phyloP scores from a whole-genome alignment of 2,329 filamentous ascomycete genomes.

The Ophiostoma angusticollis region DNA sequence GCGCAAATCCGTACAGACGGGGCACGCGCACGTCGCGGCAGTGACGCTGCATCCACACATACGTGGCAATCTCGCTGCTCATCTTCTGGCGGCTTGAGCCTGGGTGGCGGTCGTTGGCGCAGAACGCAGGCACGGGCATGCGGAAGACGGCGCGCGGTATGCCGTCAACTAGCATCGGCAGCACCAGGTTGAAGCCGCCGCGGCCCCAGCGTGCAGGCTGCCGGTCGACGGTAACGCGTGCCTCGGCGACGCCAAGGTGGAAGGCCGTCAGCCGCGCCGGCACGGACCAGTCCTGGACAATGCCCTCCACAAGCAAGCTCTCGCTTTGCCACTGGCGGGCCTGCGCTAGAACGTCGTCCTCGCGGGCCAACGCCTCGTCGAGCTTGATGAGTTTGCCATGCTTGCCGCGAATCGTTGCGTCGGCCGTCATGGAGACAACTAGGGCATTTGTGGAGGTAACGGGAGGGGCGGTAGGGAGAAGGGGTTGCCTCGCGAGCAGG shows the following conservation, averaged over 20 bases:
- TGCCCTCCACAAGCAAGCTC: background rate
- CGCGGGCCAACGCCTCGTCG: background rate
- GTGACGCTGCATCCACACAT: conserved; percentile 26
- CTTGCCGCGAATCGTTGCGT: background rate
- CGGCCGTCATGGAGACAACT: too few species aligned
- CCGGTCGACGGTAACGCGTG: too few species aligned
- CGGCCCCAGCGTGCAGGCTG: too few species aligned
- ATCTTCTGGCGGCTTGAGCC: conserved; percentile 26
- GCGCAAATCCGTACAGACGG: conserved; percentile 16
- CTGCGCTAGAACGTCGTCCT: background rate
- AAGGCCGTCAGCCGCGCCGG: background rate
- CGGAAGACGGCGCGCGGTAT: conserved; percentile 6
- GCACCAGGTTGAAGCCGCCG: too few species aligned
- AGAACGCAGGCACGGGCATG: conserved; percentile 20
- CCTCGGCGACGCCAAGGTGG: background rate
- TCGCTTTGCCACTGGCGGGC: background rate
- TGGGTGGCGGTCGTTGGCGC: conserved; percentile 22
- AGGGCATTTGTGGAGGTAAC: too few species aligned
- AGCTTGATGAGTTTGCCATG: background rate
- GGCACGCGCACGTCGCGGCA: conserved; percentile 26
- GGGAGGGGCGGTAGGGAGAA: too few species aligned
- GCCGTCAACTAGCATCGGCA: background rate
- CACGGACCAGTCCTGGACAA: background rate
- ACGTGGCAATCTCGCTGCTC: conserved; percentile 25
- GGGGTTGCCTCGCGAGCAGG: too few species aligned